A percentile compares a stretch with the other conserved stretches of the same genome.
phyloP scores from a whole-genome alignment of 805 yeast genomes.

The Yarrowia bubula region DNA sequence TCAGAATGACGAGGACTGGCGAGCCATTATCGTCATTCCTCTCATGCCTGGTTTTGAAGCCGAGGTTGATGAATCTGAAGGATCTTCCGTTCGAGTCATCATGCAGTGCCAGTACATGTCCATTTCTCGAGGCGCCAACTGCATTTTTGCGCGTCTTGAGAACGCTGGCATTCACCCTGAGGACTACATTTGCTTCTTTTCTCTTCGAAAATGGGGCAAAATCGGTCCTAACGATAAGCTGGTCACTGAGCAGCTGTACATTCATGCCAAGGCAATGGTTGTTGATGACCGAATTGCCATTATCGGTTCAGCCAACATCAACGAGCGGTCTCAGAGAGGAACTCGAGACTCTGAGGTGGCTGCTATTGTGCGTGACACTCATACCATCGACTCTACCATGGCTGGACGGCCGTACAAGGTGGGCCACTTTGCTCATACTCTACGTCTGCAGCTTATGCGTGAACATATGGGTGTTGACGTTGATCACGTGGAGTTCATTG shows the following conservation, averaged over 20 bases:
- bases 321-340: conserved; percentile 95
- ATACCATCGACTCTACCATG: conserved; percentile 60
- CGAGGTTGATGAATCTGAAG: conserved; percentile 89
- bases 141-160: conserved; percentile 79
- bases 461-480: conserved; percentile 95
- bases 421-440: conserved; percentile 82
- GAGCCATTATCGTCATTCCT: conserved; percentile 87
- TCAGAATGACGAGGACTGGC: conserved; percentile 74
- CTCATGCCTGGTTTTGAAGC: conserved; percentile 93
- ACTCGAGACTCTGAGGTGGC: conserved; percentile 93
- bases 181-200: conserved; percentile 86
- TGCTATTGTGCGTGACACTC: conserved; percentile 79
- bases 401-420: conserved; percentile 78
- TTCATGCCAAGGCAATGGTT: conserved; percentile 88
- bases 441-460: conserved; percentile 89
- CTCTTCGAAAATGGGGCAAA: conserved; percentile 93
- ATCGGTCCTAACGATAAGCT: conserved; percentile 72
- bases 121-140: conserved; percentile 83
- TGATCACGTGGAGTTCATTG: conserved; percentile 77
- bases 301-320: conserved; percentile 95
- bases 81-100: conserved; percentile 90
- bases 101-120: conserved; percentile 96
- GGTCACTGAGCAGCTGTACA: conserved; percentile 87
- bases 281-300: conserved; percentile 93
- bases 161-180: conserved; percentile 81